These are phyloP conservation scores for Epichloe coenophiala DNA, from an alignment of 2,329 filamentous ascomycete genomes.

Conservation along the genomic window DNA sequence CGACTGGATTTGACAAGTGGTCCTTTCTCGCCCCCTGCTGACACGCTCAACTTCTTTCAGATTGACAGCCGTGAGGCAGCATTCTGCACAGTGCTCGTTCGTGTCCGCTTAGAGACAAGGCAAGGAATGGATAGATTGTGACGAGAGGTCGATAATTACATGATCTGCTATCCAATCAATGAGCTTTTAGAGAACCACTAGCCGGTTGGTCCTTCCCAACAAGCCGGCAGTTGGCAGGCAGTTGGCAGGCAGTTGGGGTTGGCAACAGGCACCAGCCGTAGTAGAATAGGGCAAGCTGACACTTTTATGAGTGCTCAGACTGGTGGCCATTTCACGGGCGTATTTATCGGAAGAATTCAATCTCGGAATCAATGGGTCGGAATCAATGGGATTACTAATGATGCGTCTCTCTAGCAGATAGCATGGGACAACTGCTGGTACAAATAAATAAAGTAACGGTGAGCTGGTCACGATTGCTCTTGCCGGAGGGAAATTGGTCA, in stretches of 20 bases:
- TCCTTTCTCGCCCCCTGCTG: neutral
- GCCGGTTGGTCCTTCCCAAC: neutral
- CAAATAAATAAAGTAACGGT: constrained; percentile 1
- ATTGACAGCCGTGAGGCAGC: too few relatives aligned
- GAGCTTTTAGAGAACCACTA: too few relatives aligned
- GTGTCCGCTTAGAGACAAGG: too few relatives aligned
- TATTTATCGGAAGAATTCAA: too few relatives aligned
- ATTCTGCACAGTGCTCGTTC: too few relatives aligned
- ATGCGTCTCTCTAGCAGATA: neutral
- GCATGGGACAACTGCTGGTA: neutral
- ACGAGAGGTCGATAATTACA: too few relatives aligned
- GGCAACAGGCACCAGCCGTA: neutral
- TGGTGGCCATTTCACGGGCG: neutral
- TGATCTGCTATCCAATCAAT: too few relatives aligned
- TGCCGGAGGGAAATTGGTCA: too few relatives aligned
- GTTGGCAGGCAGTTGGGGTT: neutral
- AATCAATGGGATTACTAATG: too few relatives aligned
- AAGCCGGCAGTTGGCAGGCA: neutral
- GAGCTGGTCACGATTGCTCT: neutral
- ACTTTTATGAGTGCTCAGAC: neutral
- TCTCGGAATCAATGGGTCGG: too few relatives aligned
- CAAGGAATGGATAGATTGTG: too few relatives aligned
- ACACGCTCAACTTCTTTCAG: too few relatives aligned
- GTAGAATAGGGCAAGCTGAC: neutral
- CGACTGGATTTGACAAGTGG: neutral